Conservation (phyloP, 768 basidiomycete species). For the Phylloporus sp. region DNA sequence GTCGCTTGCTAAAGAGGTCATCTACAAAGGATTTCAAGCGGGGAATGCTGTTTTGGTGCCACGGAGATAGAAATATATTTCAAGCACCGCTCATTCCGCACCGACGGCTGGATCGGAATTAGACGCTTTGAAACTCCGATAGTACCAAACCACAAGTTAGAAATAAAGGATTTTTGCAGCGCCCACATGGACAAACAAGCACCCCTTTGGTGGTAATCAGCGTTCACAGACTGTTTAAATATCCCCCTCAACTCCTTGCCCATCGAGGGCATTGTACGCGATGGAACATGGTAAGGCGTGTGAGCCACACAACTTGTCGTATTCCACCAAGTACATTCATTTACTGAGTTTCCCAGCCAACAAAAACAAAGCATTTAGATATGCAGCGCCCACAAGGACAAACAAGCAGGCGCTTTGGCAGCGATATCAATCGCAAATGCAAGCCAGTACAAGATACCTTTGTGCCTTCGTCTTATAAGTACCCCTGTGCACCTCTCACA, state of each 20-base stretch:
- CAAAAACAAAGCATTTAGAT: conserved; percentile 31
- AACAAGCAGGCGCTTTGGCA: conserved; percentile 38
- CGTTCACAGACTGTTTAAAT: not conserved
- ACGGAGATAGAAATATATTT: not conserved
- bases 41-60: too few relatives aligned
- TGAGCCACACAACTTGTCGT: not conserved
- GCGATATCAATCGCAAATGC: conserved; percentile 33
- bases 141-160: not conserved
- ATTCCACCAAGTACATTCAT: not conserved
- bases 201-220: not conserved
- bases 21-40: too few relatives aligned
- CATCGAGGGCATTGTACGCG: not conserved
- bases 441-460: conserved; percentile 23
- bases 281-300: not conserved
- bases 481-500: not conserved
- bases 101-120: not conserved
- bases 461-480: conserved; percentile 29
- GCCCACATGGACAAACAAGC: not conserved
- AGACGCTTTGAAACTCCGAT: not conserved
- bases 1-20: too few relatives aligned
- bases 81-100: not conserved
- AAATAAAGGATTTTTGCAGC: not conserved
- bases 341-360: conserved; percentile 23
- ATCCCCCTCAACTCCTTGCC: not conserved
- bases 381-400: conserved; percentile 43